These are phyloP conservation scores for Globisporangium cystogenes DNA, from an alignment of 352 stramenopile species.

Conservation along the genomic window DNA sequence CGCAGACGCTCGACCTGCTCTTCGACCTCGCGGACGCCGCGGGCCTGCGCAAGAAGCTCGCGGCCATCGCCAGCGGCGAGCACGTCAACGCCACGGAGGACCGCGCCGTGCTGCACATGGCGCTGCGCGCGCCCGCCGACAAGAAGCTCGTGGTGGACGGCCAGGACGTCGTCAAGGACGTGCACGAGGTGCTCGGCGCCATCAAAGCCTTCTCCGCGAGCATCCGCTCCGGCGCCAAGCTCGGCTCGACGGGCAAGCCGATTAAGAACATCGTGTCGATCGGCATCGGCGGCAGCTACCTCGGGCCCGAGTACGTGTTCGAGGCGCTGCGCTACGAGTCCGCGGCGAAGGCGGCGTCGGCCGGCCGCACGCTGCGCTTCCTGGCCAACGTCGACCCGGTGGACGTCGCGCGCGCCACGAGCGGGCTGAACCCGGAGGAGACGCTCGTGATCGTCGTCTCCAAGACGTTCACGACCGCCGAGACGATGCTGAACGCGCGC, in stretches of 20 bases:
- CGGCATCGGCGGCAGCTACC: conserved; percentile 95
- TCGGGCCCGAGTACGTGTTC: conserved; percentile 97
- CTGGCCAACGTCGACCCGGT: conserved; percentile 98
- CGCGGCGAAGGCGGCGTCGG: conserved; percentile 72
- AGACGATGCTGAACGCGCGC: conserved; percentile 98
- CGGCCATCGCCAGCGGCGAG: conserved; percentile 90
- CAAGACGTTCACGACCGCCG: conserved; percentile 98
- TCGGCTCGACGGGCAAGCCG: conserved; percentile 92
- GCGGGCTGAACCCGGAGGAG: conserved; percentile 92
- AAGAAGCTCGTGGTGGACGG: conserved; percentile 91
- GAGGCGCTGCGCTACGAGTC: conserved; percentile 90
- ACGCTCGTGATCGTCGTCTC: conserved; percentile 97
- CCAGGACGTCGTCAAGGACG: conserved; percentile 93
- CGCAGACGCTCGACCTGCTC: conserved; percentile 87
- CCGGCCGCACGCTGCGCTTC: conserved; percentile 92
- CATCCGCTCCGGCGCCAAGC: conserved; percentile 84
- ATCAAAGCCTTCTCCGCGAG: conserved; percentile 92
- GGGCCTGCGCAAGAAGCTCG: conserved; percentile 78
- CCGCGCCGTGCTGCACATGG: conserved; percentile 95
- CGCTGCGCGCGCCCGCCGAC: conserved; percentile 85
- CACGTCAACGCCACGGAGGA: conserved; percentile 97
- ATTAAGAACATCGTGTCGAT: conserved; percentile 96
- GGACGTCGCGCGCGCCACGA: conserved; percentile 89
- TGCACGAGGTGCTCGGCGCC: conserved; percentile 94
- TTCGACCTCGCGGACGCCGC: conserved; percentile 90